Base-by-base conservation (phyloP, 306 rosid genomes). In the Crataegus laevigata region DNA sequence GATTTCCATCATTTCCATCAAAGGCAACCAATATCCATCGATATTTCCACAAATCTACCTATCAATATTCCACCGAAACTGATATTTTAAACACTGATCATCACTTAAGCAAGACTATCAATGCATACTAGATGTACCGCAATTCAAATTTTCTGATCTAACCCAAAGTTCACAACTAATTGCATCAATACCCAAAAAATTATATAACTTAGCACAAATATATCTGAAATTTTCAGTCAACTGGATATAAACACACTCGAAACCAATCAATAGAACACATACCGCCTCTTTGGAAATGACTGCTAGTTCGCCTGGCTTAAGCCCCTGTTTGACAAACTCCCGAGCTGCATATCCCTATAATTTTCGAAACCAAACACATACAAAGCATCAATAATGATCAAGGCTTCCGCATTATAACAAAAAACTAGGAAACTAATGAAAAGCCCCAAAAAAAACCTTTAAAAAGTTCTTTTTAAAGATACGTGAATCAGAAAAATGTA, bases 281-380 rank as follows among this genome's bases (percentile, higher is more conserved):
- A 94, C 99, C 88, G 92, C 96, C 83, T 94, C 99, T 71, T 90
- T 94, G 73, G 99, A 94, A 58, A 94, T 87, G 74, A 94, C 71
- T 11, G 96, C 99, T 75, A 94, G 88, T 85, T 94, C 99, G 71
- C 97, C 97, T 28, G 91, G 84, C 79, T 86, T 84, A 81, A 94
- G 51, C 59, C 97, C 99, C 74, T 87, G 89, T 67, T 89, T 94
- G 77, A 84, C 85, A 77, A 94, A 94, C 86, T 94, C 93, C 85
- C 92, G 88, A 11, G 99, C 99, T 19, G 99, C 99, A 79, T 94
- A 94, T 71, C 99, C 99, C 99, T 94, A 57, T 22, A 69, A 73
- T n/a, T 66, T 58, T 68, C 59, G 1, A 74, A 63, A 79, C 66
- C 8, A 55, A 64, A 18, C 18, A 72, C 60, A 36, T 47, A 65